Percentiles rank a stretch among this genome's conserved stretches.
Evolutionary conservation across 2,329 filamentous ascomycete species (phyloP).

Genomic region (Exophiala phaeomuriformis): DNA sequence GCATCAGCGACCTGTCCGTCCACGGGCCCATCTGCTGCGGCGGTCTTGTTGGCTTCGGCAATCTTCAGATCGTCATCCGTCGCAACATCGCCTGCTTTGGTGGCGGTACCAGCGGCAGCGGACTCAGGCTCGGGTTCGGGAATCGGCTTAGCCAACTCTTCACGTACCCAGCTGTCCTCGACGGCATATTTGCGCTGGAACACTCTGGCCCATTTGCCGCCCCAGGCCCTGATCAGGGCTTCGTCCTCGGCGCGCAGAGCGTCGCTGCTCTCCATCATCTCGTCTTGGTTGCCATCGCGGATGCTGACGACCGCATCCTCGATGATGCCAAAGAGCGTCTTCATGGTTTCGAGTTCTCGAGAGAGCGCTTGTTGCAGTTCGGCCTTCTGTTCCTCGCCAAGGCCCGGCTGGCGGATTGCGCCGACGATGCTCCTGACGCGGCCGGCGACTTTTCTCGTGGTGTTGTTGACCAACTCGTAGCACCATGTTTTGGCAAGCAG

Average conservation of each 20-base stretch:
- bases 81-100: too few relatives aligned
- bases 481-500: constrained; percentile 67
- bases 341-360: constrained; percentile 66
- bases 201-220: constrained; percentile 74
- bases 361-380: constrained; percentile 59
- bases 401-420: constrained; percentile 51
- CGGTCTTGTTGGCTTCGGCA: background rate
- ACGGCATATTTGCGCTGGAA: constrained; percentile 76
- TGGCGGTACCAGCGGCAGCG: background rate
- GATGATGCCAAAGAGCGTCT: constrained; percentile 70
- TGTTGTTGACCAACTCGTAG: constrained; percentile 84
- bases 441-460: constrained; percentile 81
- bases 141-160: constrained; percentile 46
- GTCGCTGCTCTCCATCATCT: constrained; percentile 61
- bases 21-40: background rate
- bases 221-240: constrained; percentile 68
- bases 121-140: constrained; percentile 31
- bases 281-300: constrained; percentile 65
- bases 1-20: background rate
- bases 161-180: constrained; percentile 65
- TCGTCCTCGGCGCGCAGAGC: constrained; percentile 44
- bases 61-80: constrained; percentile 3
- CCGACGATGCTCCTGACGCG: constrained; percentile 73
- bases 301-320: constrained; percentile 69
- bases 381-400: constrained; percentile 48